These are phyloP conservation scores for Chlorencoelia australis DNA, from an alignment of 2,329 filamentous ascomycete species.

Conservation along the genomic window DNA sequence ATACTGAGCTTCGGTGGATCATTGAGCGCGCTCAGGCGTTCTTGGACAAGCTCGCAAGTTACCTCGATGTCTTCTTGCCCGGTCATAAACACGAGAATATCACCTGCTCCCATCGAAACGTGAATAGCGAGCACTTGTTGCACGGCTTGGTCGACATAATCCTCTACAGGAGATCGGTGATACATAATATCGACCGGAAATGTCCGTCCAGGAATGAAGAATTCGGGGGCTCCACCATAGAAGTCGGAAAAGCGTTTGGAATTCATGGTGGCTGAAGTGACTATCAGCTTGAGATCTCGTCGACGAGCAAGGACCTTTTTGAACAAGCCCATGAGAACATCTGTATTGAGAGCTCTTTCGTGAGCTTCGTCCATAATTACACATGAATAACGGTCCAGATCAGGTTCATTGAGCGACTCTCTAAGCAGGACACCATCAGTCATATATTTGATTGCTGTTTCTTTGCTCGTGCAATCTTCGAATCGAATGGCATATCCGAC, in stretches of 20 bases:
- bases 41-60: constrained; percentile 86
- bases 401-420: constrained; percentile 85
- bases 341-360: constrained; percentile 90
- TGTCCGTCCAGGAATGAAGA: constrained; percentile 88
- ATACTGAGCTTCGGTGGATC: constrained; percentile 93
- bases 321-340: constrained; percentile 93
- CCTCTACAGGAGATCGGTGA: constrained; percentile 87
- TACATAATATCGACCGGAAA: constrained; percentile 97
- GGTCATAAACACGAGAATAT: constrained; percentile 98
- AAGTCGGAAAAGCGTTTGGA: constrained; percentile 92
- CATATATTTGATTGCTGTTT: constrained; percentile 98
- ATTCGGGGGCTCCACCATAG: constrained; percentile 91
- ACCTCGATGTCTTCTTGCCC: constrained; percentile 97
- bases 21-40: constrained; percentile 78
- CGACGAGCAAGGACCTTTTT: constrained; percentile 91
- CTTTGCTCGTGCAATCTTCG: constrained; percentile 92
- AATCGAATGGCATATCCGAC: constrained; percentile 98
- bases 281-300: constrained; percentile 88
- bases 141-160: constrained; percentile 95
- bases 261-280: constrained; percentile 98
- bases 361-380: constrained; percentile 99
- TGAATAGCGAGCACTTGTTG: constrained; percentile 94
- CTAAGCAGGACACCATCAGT: constrained; percentile 90
- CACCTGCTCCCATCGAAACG: constrained; percentile 83
- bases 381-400: constrained; percentile 92